Base-by-base conservation (phyloP, 805 yeast genomes). In the Lachancea dasiensis region DNA sequence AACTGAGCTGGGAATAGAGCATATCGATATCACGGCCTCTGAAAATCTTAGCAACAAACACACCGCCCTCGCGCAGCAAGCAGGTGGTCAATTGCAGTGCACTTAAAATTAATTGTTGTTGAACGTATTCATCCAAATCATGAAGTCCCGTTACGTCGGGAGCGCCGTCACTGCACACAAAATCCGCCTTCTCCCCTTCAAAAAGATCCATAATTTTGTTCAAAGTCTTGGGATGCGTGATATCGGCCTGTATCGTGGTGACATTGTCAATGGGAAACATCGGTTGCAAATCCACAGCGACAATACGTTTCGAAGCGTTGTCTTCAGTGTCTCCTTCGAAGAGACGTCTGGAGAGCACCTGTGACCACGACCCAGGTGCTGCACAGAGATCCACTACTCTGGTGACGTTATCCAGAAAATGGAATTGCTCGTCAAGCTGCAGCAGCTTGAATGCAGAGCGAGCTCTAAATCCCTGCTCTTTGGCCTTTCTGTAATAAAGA, bases 311-410 rank as follows among this genome's bases (percentile, higher is more conserved):
- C 49, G 6, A 52, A 51, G 4, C 56, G 61, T 10, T 61, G 57
- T 27, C 29, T 14, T 60, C 60, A 11, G 48, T 48, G 27, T 48
- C 48, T 25, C 61, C 70, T 43, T 68, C 67, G 49, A 70, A 76
- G 27, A 85, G 62, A 51, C 80, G 79, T 48, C 85, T 64, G 22
- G 92, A 80, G 10, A 92, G 71, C 0, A 92, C 98, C 58, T 92
- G 98, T 1, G 95, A 84, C 98, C 98, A 92, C 3, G 97, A 87
- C 1, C 97, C 96, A 0, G 97, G 97, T 4, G 97, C 98, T 25
- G 98, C 98, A 70, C 98, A 92, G 21, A 92, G 69, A 63, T 92
- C 98, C 4, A 92, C 98, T 3, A 92, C 97, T 50, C 95, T 68
- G 30, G 69, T 70, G 24, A 87, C 78, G 27, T 77, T 81, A 35